Conservation (phyloP, 352 stramenopile genomes). For the Phytophthora cactorum region DNA sequence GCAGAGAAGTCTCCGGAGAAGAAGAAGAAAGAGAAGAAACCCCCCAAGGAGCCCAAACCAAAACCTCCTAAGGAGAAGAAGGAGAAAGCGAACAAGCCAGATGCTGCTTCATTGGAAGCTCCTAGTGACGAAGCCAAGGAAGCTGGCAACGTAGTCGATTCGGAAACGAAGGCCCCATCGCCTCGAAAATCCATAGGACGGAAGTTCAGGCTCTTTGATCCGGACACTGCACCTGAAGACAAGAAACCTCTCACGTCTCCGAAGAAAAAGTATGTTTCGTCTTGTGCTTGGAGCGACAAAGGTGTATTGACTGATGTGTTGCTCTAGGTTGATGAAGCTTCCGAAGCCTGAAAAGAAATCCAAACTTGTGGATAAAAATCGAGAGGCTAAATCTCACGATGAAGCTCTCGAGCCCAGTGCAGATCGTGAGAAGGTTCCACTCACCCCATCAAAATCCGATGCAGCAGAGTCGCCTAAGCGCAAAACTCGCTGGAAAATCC, state of each 20-base stretch:
- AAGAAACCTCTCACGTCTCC: constrained; percentile 22
- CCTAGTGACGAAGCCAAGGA: constrained; percentile 15
- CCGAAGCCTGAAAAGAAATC: constrained; percentile 32
- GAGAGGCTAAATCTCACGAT: constrained; percentile 19
- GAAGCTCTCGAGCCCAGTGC: constrained; percentile 9
- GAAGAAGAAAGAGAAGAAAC: constrained; percentile 23
- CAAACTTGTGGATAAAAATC: constrained; percentile 25
- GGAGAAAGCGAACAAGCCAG: constrained; percentile 27
- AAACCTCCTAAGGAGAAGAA: constrained; percentile 26
- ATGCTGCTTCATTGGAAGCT: constrained; percentile 1
- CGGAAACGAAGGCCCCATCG: constrained; percentile 16
- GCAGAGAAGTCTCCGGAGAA: constrained; percentile 10
- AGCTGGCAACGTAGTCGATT: constrained; percentile 1
- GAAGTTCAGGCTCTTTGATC: constrained; percentile 19
- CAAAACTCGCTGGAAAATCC: constrained; percentile 39
- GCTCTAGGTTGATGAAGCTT: constrained; percentile 33
- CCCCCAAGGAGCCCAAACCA: constrained; percentile 4
- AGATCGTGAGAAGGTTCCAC: constrained; percentile 17
- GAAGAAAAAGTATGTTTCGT: constrained; percentile 24
- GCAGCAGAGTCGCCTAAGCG: constrained; percentile 24
- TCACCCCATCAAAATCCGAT: constrained; percentile 19
- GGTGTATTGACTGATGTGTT: constrained; percentile 4
- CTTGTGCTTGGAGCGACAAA: not conserved
- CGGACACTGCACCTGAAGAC: constrained; percentile 6
- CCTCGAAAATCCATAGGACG: constrained; percentile 25